A percentile compares a stretch with the other conserved stretches of the same genome.
Evolutionary conservation across 192 early-diverging fungal species (phyloP).

Genomic region (Lobosporangium transversale): DNA sequence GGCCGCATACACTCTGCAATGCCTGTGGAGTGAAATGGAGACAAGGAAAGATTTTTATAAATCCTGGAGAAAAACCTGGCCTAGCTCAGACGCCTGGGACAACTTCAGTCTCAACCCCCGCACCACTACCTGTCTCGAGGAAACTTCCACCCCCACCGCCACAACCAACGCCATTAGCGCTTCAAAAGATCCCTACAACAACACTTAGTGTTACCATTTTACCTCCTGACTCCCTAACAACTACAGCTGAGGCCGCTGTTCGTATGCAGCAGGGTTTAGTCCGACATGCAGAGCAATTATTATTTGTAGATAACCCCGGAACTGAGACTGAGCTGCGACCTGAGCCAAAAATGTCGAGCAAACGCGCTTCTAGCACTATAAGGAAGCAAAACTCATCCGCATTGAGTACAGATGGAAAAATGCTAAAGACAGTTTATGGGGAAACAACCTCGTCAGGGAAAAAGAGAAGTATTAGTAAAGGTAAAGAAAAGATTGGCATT

Average conservation of each 20-base stretch:
- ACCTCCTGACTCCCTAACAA: constrained; percentile 7
- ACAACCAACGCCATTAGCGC: too few species aligned
- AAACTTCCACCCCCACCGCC: background rate
- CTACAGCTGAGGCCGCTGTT: constrained; percentile 33
- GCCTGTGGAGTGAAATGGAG: constrained; percentile 84
- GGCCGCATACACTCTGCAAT: constrained; percentile 78
- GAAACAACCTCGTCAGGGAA: background rate
- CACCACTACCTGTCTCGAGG: background rate
- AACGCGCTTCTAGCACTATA: background rate
- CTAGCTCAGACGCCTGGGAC: background rate
- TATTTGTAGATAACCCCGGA: too few species aligned
- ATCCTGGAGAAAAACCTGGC: background rate
- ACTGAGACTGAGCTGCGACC: background rate
- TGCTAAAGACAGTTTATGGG: background rate
- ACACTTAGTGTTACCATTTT: background rate
- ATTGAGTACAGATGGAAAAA: background rate
- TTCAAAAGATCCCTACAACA: background rate
- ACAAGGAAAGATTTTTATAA: constrained; percentile 67
- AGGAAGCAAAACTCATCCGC: background rate
- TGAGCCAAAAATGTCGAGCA: background rate
- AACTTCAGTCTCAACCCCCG: background rate
- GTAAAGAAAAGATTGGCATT: too few species aligned
- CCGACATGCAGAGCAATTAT: background rate
- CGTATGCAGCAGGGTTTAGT: constrained; percentile 6
- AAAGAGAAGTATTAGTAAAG: constrained; percentile 22